Conservation (phyloP, 2,329 filamentous ascomycete species). For the Penicillium sp. region DNA sequence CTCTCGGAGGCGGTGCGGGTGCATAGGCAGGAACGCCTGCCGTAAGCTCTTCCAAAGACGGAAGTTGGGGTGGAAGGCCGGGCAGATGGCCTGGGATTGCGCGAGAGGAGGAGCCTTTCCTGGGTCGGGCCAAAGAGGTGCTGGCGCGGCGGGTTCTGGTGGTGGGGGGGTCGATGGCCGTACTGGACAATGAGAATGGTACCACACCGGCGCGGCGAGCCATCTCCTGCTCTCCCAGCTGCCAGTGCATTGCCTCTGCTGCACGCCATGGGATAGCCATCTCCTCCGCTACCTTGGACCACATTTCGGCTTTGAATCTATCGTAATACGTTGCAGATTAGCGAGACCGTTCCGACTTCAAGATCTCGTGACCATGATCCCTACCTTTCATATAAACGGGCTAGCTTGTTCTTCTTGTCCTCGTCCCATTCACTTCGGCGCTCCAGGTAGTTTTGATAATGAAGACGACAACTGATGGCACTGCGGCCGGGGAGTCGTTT, state of each 20-base stretch:
- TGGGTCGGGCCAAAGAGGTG: conserved; percentile 38
- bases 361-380: conserved; percentile 27
- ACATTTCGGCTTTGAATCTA: conserved; percentile 98
- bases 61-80: conserved; percentile 35
- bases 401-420: conserved; percentile 94
- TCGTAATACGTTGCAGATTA: conserved; percentile 10
- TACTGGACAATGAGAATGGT: conserved; percentile 69
- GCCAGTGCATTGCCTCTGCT: conserved; percentile 97
- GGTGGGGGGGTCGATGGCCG: conserved; percentile 50
- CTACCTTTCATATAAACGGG: conserved; percentile 90
- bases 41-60: conserved; percentile 47
- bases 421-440: conserved; percentile 93
- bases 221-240: conserved; percentile 91
- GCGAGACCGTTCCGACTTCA: not conserved
- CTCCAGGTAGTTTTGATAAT: conserved; percentile 97
- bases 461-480: conserved; percentile 87
- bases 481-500: conserved; percentile 85
- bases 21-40: conserved; percentile 47
- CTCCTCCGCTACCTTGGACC: conserved; percentile 90
- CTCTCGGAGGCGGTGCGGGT: conserved; percentile 35
- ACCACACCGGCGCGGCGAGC: conserved; percentile 83
- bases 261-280: conserved; percentile 94
- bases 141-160: conserved; percentile 38
- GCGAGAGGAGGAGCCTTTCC: conserved; percentile 40
- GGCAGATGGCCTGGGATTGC: conserved; percentile 31